Percentiles rank a stretch among this genome's conserved stretches.
These are phyloP conservation scores for Eucalyptus caleyi DNA, from an alignment of 345 rosid genomes.

Conservation along the genomic window DNA sequence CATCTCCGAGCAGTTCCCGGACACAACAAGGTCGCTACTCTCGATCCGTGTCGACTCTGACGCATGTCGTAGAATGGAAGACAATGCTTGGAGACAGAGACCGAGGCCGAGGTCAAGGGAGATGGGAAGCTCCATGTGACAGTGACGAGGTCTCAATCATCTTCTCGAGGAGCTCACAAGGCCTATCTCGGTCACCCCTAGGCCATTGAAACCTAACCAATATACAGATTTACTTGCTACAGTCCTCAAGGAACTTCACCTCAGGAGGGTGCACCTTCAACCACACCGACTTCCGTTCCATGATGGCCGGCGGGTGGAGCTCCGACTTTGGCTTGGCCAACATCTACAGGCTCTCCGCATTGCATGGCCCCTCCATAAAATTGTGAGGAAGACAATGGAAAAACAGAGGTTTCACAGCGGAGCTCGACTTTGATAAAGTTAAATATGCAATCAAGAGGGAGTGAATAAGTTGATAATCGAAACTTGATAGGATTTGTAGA, in stretches of 20 bases:
- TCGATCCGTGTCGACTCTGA: conserved; percentile 18
- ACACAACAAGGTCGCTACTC: conserved; percentile 10
- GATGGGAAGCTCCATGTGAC: conserved; percentile 26
- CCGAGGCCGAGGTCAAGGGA: conserved; percentile 5
- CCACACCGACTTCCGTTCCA: not conserved
- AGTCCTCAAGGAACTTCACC: not conserved
- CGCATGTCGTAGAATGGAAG: conserved; percentile 13
- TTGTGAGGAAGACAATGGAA: not conserved
- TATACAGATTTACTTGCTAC: conserved; percentile 3
- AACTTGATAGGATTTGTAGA: not conserved
- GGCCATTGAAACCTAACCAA: conserved; percentile 23
- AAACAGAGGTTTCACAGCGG: not conserved
- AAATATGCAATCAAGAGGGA: not conserved
- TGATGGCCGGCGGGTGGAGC: not conserved
- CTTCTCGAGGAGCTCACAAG: conserved; percentile 13
- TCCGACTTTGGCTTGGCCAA: not conserved
- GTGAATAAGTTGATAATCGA: too few species aligned
- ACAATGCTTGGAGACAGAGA: conserved; percentile 19
- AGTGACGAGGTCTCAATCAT: conserved; percentile 19
- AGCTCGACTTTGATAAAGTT: not conserved
- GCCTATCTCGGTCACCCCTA: conserved; percentile 12
- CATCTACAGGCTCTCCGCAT: not conserved
- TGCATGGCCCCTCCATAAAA: not conserved
- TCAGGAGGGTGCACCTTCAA: not conserved
- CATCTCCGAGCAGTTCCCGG: conserved; percentile 19